Conservation (phyloP, 192 early-diverging fungal genomes). For the Linnemannia schmuckeri region DNA sequence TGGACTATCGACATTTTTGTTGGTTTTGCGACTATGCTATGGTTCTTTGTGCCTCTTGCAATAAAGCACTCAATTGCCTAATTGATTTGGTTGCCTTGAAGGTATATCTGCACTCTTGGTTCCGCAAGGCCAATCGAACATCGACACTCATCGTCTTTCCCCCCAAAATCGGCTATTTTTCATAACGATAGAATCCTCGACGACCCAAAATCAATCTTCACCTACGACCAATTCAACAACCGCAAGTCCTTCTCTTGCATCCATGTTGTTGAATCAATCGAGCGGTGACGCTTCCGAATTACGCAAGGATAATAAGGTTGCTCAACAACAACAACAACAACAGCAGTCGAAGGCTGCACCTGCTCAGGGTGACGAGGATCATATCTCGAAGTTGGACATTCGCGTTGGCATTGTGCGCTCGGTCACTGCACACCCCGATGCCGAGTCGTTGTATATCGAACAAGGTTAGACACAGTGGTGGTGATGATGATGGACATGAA, state of each 20-base stretch:
- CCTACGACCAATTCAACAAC: neutral
- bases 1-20: neutral
- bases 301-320: neutral
- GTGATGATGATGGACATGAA: neutral
- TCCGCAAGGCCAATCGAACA: neutral
- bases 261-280: conserved; percentile 15
- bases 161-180: neutral
- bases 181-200: neutral
- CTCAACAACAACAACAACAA: neutral
- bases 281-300: neutral
- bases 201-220: neutral
- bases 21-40: neutral
- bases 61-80: neutral
- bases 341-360: neutral
- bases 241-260: conserved; percentile 20
- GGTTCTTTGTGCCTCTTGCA: neutral
- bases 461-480: conserved; percentile 31
- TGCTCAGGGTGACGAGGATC: conserved; percentile 38
- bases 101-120: neutral
- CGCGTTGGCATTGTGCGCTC: conserved; percentile 73
- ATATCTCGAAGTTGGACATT: conserved; percentile 66
- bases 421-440: conserved; percentile 65
- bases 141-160: neutral
- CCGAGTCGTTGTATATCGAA: conserved; percentile 63
- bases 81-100: neutral